phyloP scores from a whole-genome alignment of 2,329 filamentous ascomycete genomes.

The Metarhizium brunneum region DNA sequence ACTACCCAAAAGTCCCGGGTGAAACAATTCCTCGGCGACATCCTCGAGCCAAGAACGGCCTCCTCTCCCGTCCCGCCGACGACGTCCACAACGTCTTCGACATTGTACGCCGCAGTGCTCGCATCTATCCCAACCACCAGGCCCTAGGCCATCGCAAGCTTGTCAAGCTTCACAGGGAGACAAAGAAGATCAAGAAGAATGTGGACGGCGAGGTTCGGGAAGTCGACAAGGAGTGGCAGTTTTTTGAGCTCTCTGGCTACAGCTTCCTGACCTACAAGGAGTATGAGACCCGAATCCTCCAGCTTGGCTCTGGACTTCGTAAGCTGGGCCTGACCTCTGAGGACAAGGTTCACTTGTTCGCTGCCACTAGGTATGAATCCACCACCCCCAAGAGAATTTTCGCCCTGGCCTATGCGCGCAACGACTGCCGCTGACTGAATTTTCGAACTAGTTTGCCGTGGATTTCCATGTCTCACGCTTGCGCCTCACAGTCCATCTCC shows the following conservation, averaged over 20 bases:
- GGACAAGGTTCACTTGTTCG: conserved; percentile 72
- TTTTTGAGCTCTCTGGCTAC: conserved; percentile 74
- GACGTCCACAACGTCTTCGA: conserved; percentile 72
- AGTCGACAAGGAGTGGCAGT: conserved; percentile 87
- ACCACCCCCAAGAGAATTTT: not conserved
- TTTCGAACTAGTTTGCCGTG: conserved; percentile 55
- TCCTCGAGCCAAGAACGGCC: conserved; percentile 58
- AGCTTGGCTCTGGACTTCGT: conserved; percentile 64
- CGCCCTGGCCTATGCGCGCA: not conserved
- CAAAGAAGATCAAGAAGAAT: conserved; percentile 83
- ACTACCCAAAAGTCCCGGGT: conserved; percentile 59
- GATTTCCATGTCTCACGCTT: conserved; percentile 69
- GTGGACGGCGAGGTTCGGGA: conserved; percentile 70
- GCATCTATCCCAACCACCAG: conserved; percentile 50
- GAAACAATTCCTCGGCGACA: conserved; percentile 80
- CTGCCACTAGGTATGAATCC: conserved; percentile 59
- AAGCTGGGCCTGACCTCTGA: conserved; percentile 60
- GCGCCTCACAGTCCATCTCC: conserved; percentile 76
- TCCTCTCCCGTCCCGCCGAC: conserved; percentile 55
- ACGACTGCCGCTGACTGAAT: not conserved
- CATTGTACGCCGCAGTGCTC: conserved; percentile 61
- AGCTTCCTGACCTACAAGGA: conserved; percentile 70
- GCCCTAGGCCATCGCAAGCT: conserved; percentile 65
- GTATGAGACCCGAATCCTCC: conserved; percentile 61
- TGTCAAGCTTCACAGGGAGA: conserved; percentile 70